These are phyloP conservation scores for Diaporthe sp. DNA, from an alignment of 2,329 filamentous ascomycete genomes.

Conservation along the genomic window DNA sequence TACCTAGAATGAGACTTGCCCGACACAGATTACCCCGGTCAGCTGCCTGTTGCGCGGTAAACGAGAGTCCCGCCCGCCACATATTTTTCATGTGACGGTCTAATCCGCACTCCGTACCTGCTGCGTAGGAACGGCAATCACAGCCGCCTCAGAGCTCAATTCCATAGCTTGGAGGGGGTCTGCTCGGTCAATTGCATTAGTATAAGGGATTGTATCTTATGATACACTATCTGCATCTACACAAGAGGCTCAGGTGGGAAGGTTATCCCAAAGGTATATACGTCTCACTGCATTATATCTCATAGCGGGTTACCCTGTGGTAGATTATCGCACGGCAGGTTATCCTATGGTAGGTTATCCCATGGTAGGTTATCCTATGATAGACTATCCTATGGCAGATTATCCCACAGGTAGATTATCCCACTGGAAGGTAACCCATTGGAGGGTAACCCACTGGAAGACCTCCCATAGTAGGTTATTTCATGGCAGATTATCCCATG, in stretches of 20 bases:
- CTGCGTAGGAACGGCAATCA: not conserved
- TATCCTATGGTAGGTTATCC: not conserved
- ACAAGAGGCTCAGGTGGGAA: not conserved
- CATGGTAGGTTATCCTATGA: not conserved
- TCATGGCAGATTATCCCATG: not conserved
- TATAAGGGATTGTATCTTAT: not conserved
- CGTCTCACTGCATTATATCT: not conserved
- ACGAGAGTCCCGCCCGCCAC: not conserved
- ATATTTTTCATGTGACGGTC: not conserved
- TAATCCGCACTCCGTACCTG: not conserved
- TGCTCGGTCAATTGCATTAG: not conserved
- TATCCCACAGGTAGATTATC: not conserved
- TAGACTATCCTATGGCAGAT: not conserved
- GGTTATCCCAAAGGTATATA: not conserved
- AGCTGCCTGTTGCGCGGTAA: not conserved
- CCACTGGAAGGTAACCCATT: no score
- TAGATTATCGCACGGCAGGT: not conserved
- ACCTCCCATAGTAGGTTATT: no score
- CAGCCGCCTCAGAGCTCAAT: not conserved
- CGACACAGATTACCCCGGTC: not conserved
- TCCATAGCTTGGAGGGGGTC: not conserved
- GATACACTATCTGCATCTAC: not conserved
- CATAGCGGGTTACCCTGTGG: not conserved
- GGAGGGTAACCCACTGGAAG: no score
- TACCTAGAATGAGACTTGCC: rapidly evolving